These are phyloP conservation scores for Starmerella vitae DNA, from an alignment of 805 yeast genomes.

Conservation along the genomic window DNA sequence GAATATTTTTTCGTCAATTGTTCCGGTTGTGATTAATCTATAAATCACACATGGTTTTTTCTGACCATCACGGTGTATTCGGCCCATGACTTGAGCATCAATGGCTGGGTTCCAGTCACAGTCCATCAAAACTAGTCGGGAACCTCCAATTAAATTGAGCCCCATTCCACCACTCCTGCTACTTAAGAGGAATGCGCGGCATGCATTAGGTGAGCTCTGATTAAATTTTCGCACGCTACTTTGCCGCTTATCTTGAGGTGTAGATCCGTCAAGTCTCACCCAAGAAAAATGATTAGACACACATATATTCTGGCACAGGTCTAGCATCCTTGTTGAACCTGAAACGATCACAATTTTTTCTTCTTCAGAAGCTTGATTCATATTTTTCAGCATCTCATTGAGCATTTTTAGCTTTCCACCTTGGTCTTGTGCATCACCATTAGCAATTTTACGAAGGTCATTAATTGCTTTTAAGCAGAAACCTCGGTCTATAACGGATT, in stretches of 20 bases:
- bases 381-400: constrained; percentile 40
- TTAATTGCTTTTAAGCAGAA: constrained; percentile 45
- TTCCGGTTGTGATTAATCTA: constrained; percentile 73
- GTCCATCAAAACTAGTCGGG: constrained; percentile 70
- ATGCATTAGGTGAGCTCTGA: constrained; percentile 27
- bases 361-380: constrained; percentile 29
- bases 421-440: constrained; percentile 1
- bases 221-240: constrained; percentile 59
- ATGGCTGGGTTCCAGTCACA: constrained; percentile 96
- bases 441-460: constrained; percentile 12
- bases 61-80: constrained; percentile 93
- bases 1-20: constrained; percentile 77
- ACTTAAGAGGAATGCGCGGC: constrained; percentile 61
- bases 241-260: constrained; percentile 54
- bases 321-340: constrained; percentile 76
- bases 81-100: constrained; percentile 89
- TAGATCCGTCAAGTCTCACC: constrained; percentile 70
- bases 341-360: constrained; percentile 83
- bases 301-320: constrained; percentile 50
- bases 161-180: constrained; percentile 94
- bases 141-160: constrained; percentile 77
- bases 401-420: constrained; percentile 58
- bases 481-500: constrained; percentile 11
- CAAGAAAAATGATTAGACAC: constrained; percentile 37
- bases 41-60: constrained; percentile 63